A percentile compares a stretch with the other conserved stretches of the same genome.
Conservation (phyloP, 140 eudicot species). For the Erigeron philadelphicus region DNA sequence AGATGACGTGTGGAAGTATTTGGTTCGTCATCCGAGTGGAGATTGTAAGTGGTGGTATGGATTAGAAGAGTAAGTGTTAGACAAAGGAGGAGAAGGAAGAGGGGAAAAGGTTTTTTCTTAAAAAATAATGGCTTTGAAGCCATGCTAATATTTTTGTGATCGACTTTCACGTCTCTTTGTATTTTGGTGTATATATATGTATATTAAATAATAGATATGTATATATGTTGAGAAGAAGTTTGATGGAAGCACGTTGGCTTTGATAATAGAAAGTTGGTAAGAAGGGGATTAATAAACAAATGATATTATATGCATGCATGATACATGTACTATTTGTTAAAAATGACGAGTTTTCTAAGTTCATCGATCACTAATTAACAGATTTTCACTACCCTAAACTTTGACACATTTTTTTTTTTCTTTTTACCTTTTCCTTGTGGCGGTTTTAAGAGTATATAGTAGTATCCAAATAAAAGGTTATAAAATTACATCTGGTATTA, state of each 20-base stretch:
- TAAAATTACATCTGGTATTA: no score
- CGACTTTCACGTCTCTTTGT: constrained; percentile 18
- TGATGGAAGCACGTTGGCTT: constrained; percentile 40
- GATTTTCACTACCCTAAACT: no score
- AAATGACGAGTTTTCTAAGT: no score
- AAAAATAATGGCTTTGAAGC: constrained; percentile 32
- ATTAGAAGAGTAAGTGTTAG: constrained; percentile 28
- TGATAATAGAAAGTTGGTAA: constrained; percentile 26
- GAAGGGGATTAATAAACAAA: not conserved
- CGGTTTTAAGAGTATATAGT: no score
- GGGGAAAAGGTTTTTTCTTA: constrained; percentile 31
- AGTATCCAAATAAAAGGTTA: no score
- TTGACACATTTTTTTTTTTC: no score
- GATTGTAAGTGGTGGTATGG: constrained; percentile 28
- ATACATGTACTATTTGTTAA: no score
- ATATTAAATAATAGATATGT: not conserved
- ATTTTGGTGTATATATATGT: constrained; percentile 13
- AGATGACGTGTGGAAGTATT: constrained; percentile 11
- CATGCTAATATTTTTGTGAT: constrained; percentile 23
- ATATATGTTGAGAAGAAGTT: constrained; percentile 7
- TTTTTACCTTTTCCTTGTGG: no score
- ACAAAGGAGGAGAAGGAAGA: constrained; percentile 38
- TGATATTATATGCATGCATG: not conserved
- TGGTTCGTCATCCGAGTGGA: constrained; percentile 17
- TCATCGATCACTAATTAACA: no score